Percentiles rank a stretch among this genome's conserved stretches.
phyloP scores from a whole-genome alignment of 2,329 filamentous ascomycete species.

The Apiospora phragmitis region DNA sequence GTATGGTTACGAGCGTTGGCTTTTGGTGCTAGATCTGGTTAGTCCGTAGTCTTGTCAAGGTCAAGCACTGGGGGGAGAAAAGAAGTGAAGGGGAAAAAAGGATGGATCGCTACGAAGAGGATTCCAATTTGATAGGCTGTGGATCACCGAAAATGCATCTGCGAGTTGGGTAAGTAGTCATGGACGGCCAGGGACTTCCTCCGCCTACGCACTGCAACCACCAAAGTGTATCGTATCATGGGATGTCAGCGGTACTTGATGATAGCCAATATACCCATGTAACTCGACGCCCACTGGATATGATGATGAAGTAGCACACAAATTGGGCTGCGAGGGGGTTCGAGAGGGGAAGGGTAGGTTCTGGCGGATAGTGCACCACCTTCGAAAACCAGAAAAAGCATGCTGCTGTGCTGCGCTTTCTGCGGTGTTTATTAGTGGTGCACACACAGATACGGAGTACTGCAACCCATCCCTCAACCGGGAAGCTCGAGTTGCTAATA shows the following conservation, averaged over 20 bases:
- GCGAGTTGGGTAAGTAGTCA: background rate
- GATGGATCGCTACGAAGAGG: background rate
- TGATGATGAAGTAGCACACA: background rate
- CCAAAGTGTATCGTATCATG: background rate
- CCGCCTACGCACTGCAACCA: background rate
- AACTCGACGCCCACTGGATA: background rate
- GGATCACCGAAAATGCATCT: background rate
- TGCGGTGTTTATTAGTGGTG: background rate
- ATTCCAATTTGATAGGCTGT: conserved; percentile 1
- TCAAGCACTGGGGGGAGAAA: background rate
- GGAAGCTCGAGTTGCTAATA: background rate
- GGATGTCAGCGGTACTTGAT: background rate
- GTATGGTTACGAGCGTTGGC: background rate
- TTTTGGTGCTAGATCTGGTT: background rate
- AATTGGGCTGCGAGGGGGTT: background rate
- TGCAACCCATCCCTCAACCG: background rate
- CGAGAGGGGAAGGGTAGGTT: background rate
- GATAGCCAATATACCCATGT: background rate
- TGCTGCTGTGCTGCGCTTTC: background rate
- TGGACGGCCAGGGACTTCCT: background rate
- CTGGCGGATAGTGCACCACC: background rate
- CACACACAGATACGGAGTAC: background rate
- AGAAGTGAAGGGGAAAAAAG: background rate
- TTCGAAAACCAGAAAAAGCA: background rate
- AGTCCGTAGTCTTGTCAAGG: background rate